Percentiles rank a stretch among this genome's conserved stretches.
These are phyloP conservation scores for Hypholoma fasciculare DNA, from an alignment of 768 basidiomycete species.

Conservation along the genomic window DNA sequence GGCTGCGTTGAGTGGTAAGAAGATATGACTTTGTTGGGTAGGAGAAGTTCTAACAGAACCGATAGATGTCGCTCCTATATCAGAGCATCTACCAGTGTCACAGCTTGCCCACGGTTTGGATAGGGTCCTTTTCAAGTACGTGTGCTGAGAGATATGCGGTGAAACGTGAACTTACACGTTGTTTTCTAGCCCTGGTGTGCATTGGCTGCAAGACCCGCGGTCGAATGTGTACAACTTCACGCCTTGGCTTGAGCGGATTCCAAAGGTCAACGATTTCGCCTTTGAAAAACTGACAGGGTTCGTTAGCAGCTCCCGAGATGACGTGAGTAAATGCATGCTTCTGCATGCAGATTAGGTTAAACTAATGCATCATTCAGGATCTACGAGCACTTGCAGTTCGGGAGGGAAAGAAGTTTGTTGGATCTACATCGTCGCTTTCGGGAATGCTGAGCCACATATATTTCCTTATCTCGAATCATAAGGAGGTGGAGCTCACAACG, in stretches of 20 bases:
- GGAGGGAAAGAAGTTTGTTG: constrained; percentile 65
- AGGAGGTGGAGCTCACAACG: constrained; percentile 56
- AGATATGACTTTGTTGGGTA: neutral
- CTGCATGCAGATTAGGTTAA: neutral
- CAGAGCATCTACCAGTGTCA: constrained; percentile 56
- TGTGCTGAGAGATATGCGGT: neutral
- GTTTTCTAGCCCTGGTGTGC: constrained; percentile 72
- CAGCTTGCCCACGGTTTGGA: constrained; percentile 58
- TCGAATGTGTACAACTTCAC: constrained; percentile 86
- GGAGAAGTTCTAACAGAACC: neutral
- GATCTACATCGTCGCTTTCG: constrained; percentile 89
- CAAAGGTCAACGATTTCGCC: constrained; percentile 79
- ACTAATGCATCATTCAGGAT: constrained; percentile 44
- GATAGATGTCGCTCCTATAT: constrained; percentile 44
- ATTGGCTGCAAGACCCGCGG: constrained; percentile 85
- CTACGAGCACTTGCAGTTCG: constrained; percentile 58
- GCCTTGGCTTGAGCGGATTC: constrained; percentile 69
- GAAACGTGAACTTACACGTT: neutral
- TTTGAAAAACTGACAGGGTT: constrained; percentile 79
- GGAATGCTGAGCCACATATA: constrained; percentile 87
- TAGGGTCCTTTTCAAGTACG: constrained; percentile 55
- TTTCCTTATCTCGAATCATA: constrained; percentile 77
- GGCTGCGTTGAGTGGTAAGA: constrained; percentile 11
- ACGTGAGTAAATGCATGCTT: constrained; percentile 37
- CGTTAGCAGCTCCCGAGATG: constrained; percentile 75